These are phyloP conservation scores for Alternaria sp. DNA, from an alignment of 2,329 filamentous ascomycete genomes.

Conservation along the genomic window DNA sequence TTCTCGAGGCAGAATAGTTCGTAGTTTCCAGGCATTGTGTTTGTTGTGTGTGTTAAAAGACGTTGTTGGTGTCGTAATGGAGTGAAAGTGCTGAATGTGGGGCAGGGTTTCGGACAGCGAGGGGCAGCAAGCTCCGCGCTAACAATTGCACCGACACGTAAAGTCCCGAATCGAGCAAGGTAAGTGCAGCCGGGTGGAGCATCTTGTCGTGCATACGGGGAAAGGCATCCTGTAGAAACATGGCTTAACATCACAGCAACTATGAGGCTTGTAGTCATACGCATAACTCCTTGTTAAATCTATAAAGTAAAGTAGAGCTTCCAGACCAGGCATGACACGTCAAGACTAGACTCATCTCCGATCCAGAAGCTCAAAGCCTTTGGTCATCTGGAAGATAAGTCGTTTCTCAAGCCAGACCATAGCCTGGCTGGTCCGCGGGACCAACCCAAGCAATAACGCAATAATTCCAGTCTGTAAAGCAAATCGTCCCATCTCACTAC, in stretches of 20 bases:
- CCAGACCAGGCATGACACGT: neutral
- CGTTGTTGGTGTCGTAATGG: slow-evolving; percentile 22
- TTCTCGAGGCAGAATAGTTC: slow-evolving; percentile 95
- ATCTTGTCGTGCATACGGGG: neutral
- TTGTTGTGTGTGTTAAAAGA: slow-evolving; percentile 8
- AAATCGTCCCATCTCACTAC: neutral
- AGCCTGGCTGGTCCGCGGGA: neutral
- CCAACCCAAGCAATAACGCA: neutral
- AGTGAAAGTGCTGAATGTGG: slow-evolving; percentile 24
- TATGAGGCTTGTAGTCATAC: neutral
- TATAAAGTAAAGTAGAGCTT: neutral
- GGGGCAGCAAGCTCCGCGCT: slow-evolving; percentile 23
- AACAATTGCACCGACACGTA: slow-evolving; percentile 8
- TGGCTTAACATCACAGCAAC: neutral
- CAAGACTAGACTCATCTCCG: neutral
- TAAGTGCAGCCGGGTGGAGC: slow-evolving; percentile 9
- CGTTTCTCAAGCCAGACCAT: neutral
- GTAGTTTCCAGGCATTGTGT: slow-evolving; percentile 82
- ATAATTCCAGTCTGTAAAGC: slow-evolving; percentile 1
- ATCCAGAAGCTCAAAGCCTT: neutral
- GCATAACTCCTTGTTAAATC: neutral
- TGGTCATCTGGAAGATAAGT: neutral
- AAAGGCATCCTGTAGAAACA: neutral
- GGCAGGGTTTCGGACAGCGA: slow-evolving; percentile 25
- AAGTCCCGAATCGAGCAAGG: neutral